Evolutionary conservation across 257 asterid genomes (phyloP), one percentile per base, ranked within the genome.

Genomic region (Gynochthodes officinalis): DNA sequence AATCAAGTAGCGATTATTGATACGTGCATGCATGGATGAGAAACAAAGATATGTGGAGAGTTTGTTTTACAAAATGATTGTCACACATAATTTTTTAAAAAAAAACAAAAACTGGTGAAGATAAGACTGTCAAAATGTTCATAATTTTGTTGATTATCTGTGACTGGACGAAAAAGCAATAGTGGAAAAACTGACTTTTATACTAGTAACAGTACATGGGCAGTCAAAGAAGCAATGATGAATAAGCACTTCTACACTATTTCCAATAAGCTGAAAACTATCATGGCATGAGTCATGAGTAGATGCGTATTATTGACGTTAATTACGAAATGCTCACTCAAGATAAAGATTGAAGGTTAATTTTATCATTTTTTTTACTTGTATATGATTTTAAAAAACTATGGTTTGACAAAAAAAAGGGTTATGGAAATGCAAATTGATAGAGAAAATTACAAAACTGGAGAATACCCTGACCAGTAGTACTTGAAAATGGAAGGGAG

Each of bases 21-120:
- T 76, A 79, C 72, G 70, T 79, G 81, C 87, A 87, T 79, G 85
- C 87, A 84, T 79, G 86, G 76, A 72, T 28, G 10, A 5, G 25
- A 30, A 58, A 67, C 30, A 10, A 48, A 35, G 27, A 44, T 19
- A 1, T 54, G 28, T 13, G 16, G 13, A 5, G 40, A n/a, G n/a
- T n/a, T n/a, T n/a, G n/a, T n/a, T n/a, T n/a, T n/a, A n/a, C n/a
- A n/a, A 42, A 8, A 35, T 75, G 57, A 68, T 69, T 64, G 27
- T 40, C 69, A 39, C 14, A 64, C 69, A n/a, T n/a, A n/a, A n/a
- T n/a, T n/a, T n/a, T n/a, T 44, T 44, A 10, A 10, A 10, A 44
- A 44, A 10, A 5, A 44, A 44, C 50, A 7, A 44, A 5, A 33
- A 39, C 48, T 19, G n/a, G 49, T 39, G 0, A 3, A 1, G 46